Evolutionary conservation across 352 stramenopile genomes (phyloP), one percentile per base, ranked within the genome.

Genomic region (Pythium chondricola): DNA sequence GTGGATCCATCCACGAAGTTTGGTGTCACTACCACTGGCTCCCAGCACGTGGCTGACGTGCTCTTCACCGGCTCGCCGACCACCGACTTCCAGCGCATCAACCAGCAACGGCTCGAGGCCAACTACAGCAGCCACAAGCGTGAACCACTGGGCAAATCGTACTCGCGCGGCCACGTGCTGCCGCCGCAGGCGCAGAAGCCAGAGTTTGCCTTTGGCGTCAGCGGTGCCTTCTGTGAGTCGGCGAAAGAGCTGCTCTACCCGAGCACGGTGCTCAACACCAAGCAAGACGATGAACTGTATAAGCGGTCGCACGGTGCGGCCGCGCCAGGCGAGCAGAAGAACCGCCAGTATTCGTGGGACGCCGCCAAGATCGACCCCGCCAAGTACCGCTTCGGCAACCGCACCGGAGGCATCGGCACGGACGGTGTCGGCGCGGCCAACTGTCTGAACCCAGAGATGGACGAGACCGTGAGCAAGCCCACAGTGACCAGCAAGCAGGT

Each of bases 211-310:
- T 88, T 87, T 32, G 75, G 76, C 7, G 69, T 87, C 29, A 79
- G 66, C 38, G 65, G 66, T 17, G 81, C 67, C 0, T 90, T 91
- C 46, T 69, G 78, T 45, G 73, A 94, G 48, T 88, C 78, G 13
- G 83, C 88, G 16, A 91, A 93, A 47, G 73, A 95, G 46, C 56
- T 95, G 45, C 63, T 95, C 3, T 93, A 95, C 45, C 66, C 72
- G 5, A 76, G 59, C 17, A 87, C 61, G 4, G 57, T 54, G 11
- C 32, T 85, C 35, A 89, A 90, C 58, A 85, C 52, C 36, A 52
- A 71, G 37, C 62, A 90, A 29, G 60, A 76, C 29, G 65, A 85
- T 44, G 74, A 72, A 17, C 61, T 75, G 10, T 96, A 94, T 73
- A 85, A 77, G 43, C 61, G 74, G 43, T 92, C 69, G 24, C 81